Conservation (phyloP, 176 grass and related monocot species). For the Oryza officinalis region DNA sequence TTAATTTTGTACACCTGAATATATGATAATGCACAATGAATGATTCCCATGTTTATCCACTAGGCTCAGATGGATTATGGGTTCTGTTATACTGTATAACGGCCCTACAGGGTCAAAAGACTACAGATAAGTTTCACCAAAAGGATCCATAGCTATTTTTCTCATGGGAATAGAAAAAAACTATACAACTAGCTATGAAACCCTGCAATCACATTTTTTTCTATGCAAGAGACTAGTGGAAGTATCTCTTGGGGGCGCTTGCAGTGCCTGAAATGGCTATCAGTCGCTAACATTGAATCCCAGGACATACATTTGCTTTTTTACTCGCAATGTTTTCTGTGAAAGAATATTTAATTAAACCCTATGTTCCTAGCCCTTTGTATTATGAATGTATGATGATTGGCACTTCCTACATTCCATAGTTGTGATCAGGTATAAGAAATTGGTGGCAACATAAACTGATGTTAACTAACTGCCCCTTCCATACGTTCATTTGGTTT, state of each 20-base stretch:
- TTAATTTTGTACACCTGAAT: neutral
- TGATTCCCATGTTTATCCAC: constrained; percentile 16
- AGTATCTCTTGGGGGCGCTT: neutral
- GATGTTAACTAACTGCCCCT: neutral
- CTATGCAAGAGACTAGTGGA: constrained; percentile 5
- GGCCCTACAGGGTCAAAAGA: neutral
- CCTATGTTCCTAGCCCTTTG: neutral
- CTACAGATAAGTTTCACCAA: neutral
- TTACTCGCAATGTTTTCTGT: neutral
- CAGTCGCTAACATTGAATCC: constrained; percentile 4
- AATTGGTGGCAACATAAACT: neutral
- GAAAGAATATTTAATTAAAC: neutral
- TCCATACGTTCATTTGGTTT: neutral
- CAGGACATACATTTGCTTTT: neutral
- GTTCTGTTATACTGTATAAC: neutral
- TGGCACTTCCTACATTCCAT: neutral
- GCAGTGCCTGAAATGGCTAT: neutral
- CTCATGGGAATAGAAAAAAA: neutral
- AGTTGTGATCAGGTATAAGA: neutral
- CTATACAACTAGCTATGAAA: neutral
- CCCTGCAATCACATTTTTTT: neutral
- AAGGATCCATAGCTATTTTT: neutral
- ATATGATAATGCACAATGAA: constrained; percentile 6
- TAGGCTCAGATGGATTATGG: neutral
- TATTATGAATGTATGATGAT: neutral